Percentiles rank a stretch among this genome's conserved stretches.
phyloP scores from a whole-genome alignment of 345 rosid genomes.

The Microcos paniculata region DNA sequence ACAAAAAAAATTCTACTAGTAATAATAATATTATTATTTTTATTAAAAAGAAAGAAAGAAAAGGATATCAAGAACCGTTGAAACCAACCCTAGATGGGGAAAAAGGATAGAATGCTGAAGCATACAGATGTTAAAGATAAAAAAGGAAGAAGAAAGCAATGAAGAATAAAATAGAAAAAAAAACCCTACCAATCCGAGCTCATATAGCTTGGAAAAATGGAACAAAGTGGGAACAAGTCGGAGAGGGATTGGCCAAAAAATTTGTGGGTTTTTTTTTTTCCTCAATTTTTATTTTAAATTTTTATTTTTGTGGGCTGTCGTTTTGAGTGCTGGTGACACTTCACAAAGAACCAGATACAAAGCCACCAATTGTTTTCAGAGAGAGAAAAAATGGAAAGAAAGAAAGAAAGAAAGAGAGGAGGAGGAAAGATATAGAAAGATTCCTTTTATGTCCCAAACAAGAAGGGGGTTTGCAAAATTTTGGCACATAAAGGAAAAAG shows the following conservation, averaged over 20 bases:
- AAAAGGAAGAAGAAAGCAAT: neutral
- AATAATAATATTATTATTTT: no score
- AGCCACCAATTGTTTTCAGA: conserved; percentile 6
- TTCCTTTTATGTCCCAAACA: conserved; percentile 11
- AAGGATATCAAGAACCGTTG: neutral
- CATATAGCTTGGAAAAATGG: neutral
- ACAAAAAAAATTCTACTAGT: neutral
- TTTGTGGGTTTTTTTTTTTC: neutral
- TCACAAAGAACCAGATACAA: neutral
- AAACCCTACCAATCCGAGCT: conserved; percentile 11
- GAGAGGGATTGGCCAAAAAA: neutral
- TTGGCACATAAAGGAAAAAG: no score
- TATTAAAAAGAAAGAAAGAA: no score
- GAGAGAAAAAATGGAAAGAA: neutral
- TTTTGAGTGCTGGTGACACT: neutral
- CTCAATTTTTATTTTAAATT: neutral
- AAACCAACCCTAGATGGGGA: conserved; percentile 19
- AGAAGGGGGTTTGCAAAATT: neutral
- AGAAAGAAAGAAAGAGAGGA: neutral
- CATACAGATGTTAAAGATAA: neutral
- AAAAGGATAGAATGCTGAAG: neutral
- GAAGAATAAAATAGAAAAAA: neutral
- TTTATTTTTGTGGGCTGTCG: neutral
- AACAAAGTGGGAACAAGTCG: neutral
- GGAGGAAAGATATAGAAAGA: neutral